A percentile compares a stretch with the other conserved stretches of the same genome.
Evolutionary conservation across 106 monocot species (phyloP).

Genomic region (Dendrobium chrysotoxum): DNA sequence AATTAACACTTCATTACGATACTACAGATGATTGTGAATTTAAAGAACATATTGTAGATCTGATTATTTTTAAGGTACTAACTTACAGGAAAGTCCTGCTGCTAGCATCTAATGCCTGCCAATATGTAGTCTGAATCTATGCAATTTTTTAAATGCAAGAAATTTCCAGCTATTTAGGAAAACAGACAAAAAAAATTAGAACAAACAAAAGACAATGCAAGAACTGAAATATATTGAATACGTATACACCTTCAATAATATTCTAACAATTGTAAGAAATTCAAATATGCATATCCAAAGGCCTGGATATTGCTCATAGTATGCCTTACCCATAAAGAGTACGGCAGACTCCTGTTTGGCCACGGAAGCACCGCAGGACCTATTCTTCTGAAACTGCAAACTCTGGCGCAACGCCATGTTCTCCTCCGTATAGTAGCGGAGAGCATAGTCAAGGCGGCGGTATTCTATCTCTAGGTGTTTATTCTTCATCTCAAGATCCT

Average conservation of each 20-base stretch:
- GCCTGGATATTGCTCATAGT: background rate
- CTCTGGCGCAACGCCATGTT: constrained; percentile 62
- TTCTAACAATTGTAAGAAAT: background rate
- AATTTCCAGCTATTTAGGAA: too few relatives aligned
- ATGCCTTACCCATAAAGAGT: constrained; percentile 35
- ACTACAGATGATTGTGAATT: too few relatives aligned
- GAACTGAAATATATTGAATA: background rate
- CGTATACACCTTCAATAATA: background rate
- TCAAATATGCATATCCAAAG: background rate
- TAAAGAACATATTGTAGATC: too few relatives aligned
- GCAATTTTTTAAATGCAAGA: too few relatives aligned
- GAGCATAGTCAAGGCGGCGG: constrained; percentile 57
- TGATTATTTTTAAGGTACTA: too few relatives aligned
- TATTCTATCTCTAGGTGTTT: constrained; percentile 74
- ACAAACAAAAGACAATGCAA: background rate
- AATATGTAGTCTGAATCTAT: too few relatives aligned
- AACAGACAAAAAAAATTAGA: background rate
- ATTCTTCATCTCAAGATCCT: constrained; percentile 80
- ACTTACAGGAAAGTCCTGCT: too few relatives aligned
- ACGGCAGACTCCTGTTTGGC: constrained; percentile 99
- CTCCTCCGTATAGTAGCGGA: constrained; percentile 62
- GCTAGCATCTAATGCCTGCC: background rate
- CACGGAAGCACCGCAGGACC: constrained; percentile 31
- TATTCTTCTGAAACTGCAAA: constrained; percentile 46
- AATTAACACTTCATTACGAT: too few relatives aligned